These are phyloP conservation scores for Closterium sp. DNA, from an alignment of 139 green algal genomes.

Conservation along the genomic window DNA sequence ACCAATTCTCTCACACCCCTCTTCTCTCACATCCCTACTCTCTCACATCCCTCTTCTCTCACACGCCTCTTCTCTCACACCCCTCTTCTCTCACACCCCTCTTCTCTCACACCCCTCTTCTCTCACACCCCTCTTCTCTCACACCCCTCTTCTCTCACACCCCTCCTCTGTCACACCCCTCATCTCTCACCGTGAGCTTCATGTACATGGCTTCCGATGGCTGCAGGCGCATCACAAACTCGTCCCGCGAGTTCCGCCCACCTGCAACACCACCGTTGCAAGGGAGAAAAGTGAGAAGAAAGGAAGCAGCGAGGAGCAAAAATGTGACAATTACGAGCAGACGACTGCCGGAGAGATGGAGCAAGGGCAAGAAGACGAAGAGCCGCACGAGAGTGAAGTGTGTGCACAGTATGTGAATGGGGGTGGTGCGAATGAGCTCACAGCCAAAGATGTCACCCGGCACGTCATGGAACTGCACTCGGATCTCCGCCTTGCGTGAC, in stretches of 20 bases:
- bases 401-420: neutral
- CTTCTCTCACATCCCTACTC: too few species aligned
- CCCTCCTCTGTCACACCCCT: too few species aligned
- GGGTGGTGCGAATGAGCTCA: neutral
- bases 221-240: slow-evolving; percentile 89
- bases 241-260: slow-evolving; percentile 70
- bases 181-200: slow-evolving; percentile 71
- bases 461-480: slow-evolving; percentile 60
- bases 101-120: too few species aligned
- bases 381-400: neutral
- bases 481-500: slow-evolving; percentile 63
- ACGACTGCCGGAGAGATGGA: too few species aligned
- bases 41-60: too few species aligned
- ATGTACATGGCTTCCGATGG: slow-evolving; percentile 90
- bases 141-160: neutral
- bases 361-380: neutral
- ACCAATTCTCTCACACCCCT: too few species aligned
- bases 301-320: too few species aligned
- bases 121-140: too few species aligned
- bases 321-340: too few species aligned
- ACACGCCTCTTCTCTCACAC: too few species aligned
- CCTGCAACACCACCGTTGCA: neutral
- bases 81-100: neutral
- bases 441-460: slow-evolving; percentile 56
- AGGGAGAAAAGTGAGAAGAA: too few species aligned